These are phyloP conservation scores for Guadua angustifolia DNA, from an alignment of 176 grass and related monocot species.

Conservation along the genomic window DNA sequence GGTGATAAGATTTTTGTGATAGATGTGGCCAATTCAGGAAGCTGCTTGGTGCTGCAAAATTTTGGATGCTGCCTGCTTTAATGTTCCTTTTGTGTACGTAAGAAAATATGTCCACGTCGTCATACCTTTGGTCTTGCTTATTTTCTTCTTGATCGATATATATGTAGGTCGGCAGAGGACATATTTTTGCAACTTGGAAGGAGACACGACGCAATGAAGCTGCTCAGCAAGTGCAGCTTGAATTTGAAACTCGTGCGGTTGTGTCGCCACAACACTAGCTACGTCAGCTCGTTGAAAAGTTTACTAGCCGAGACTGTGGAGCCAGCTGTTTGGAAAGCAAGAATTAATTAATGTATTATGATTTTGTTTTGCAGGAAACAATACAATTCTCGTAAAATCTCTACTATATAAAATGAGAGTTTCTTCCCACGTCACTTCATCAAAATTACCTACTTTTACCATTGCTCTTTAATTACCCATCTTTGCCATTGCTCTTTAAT, in stretches of 20 bases:
- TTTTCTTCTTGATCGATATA: neutral
- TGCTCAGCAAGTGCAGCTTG: slow-evolving; percentile 27
- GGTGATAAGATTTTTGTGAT: slow-evolving; percentile 8
- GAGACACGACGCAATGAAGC: slow-evolving; percentile 38
- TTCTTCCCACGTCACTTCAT: no score
- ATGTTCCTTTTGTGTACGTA: slow-evolving; percentile 12
- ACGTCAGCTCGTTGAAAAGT: neutral
- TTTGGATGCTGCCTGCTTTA: slow-evolving; percentile 35
- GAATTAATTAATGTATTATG: neutral
- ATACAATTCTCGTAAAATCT: neutral
- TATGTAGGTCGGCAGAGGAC: slow-evolving; percentile 23
- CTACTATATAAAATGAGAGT: no score
- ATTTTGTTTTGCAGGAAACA: neutral
- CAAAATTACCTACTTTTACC: no score
- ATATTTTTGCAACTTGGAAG: slow-evolving; percentile 36
- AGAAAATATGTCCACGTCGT: slow-evolving; percentile 41
- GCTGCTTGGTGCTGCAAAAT: slow-evolving; percentile 41
- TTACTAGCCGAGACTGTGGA: neutral
- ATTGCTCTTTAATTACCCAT: no score
- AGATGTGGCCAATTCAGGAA: slow-evolving; percentile 47
- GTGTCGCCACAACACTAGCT: neutral
- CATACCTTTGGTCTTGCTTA: slow-evolving; percentile 20
- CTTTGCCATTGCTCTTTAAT: no score
- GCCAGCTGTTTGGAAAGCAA: no score
- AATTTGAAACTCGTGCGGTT: neutral